These are phyloP conservation scores for Penicillium coffeae DNA, from an alignment of 495 filamentous ascomycete species.

Conservation along the genomic window DNA sequence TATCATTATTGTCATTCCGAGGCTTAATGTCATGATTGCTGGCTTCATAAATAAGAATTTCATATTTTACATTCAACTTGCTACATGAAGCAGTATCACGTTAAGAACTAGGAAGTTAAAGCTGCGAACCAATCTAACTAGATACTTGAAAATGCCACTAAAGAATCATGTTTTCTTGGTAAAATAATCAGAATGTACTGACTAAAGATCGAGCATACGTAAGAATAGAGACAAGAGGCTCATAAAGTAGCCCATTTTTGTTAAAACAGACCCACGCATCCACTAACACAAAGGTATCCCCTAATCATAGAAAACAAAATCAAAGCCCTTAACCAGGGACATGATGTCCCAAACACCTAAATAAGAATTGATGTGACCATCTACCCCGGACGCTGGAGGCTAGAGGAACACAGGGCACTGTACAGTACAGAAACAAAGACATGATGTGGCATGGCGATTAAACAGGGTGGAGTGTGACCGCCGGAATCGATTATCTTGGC, in stretches of 20 bases:
- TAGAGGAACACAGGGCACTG: constrained; percentile 11
- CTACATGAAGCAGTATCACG: too few species aligned
- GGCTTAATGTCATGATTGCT: too few species aligned
- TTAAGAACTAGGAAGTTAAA: too few species aligned
- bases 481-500: neutral
- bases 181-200: too few species aligned
- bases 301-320: constrained; percentile 13
- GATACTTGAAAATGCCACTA: too few species aligned
- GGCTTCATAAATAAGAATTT: too few species aligned
- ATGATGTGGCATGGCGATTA: constrained; percentile 26
- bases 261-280: constrained; percentile 1
- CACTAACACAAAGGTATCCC: constrained; percentile 16
- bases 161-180: too few species aligned
- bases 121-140: too few species aligned
- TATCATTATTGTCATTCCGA: too few species aligned
- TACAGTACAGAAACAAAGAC: constrained; percentile 13
- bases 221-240: neutral
- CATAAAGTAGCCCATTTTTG: constrained; percentile 12
- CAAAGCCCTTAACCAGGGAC: constrained; percentile 6
- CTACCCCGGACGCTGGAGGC: neutral
- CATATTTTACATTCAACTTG: too few species aligned
- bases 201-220: neutral
- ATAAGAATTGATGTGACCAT: neutral
- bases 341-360: constrained; percentile 16
- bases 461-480: constrained; percentile 21